phyloP scores from a whole-genome alignment of 2,329 filamentous ascomycete genomes.

The Fusarium falciforme region DNA sequence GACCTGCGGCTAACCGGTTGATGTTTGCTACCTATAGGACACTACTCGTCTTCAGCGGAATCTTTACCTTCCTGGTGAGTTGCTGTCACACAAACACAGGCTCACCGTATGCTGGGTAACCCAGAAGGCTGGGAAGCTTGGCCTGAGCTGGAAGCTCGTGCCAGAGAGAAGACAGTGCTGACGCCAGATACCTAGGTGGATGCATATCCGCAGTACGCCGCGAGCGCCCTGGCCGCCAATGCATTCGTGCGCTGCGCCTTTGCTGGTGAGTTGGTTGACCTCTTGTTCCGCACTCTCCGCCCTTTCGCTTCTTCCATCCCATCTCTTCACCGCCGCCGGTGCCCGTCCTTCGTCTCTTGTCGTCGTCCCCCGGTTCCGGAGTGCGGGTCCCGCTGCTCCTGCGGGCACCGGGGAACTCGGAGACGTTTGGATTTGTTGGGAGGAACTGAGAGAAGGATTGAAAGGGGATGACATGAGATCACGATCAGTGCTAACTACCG shows the following conservation, averaged over 20 bases:
- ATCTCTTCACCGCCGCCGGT: constrained; percentile 13
- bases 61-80: constrained; percentile 88
- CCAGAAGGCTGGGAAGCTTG: constrained; percentile 23
- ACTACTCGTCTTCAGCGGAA: constrained; percentile 82
- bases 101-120: constrained; percentile 29
- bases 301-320: background rate
- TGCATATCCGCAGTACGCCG: constrained; percentile 80
- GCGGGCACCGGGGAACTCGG: background rate
- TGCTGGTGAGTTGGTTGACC: constrained; percentile 63
- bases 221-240: constrained; percentile 84
- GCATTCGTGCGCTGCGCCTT: constrained; percentile 82
- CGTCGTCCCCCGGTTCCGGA: constrained; percentile 1
- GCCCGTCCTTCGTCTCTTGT: background rate
- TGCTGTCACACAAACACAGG: constrained; percentile 16
- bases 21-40: constrained; percentile 61
- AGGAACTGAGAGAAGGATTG: background rate
- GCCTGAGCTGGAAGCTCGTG: constrained; percentile 18
- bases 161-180: constrained; percentile 34
- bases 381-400: background rate
- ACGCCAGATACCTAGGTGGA: constrained; percentile 64
- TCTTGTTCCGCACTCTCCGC: background rate
- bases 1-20: constrained; percentile 43
- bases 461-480: background rate
- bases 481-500: background rate
- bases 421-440: background rate